Conservation (phyloP, 2,329 filamentous ascomycete species). For the Neurospora crassa region DNA sequence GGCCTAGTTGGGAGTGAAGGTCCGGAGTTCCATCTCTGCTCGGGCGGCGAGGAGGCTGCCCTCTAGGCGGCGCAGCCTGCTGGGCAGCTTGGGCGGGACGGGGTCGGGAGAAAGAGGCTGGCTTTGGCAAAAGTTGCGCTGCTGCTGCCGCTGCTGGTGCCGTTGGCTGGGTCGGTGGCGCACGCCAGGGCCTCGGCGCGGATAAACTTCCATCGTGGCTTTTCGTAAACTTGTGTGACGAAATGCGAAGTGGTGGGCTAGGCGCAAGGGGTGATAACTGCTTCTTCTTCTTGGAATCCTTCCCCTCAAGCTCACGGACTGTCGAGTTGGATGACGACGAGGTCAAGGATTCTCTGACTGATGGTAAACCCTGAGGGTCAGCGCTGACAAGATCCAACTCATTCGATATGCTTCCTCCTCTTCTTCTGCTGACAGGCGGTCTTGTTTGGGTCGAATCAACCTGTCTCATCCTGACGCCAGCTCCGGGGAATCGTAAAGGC, state of each 20-base stretch:
- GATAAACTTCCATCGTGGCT: slow-evolving; percentile 28
- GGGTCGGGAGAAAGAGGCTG: slow-evolving; percentile 15
- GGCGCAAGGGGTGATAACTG: slow-evolving; percentile 40
- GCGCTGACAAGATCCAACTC: slow-evolving; percentile 35
- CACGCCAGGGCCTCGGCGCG: slow-evolving; percentile 28
- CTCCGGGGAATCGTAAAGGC: slow-evolving; percentile 34
- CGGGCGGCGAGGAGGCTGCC: slow-evolving; percentile 47
- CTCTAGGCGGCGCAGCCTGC: slow-evolving; percentile 22
- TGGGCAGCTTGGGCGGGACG: slow-evolving; percentile 19
- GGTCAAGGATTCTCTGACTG: slow-evolving; percentile 58
- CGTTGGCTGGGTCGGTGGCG: slow-evolving; percentile 16
- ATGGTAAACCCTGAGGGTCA: slow-evolving; percentile 50
- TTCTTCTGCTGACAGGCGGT: slow-evolving; percentile 50
- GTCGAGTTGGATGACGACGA: slow-evolving; percentile 68
- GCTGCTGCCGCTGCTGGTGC: slow-evolving; percentile 12
- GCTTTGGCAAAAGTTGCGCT: slow-evolving; percentile 8
- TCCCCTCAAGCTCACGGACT: slow-evolving; percentile 43
- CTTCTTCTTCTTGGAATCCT: slow-evolving; percentile 35
- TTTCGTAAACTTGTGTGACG: slow-evolving; percentile 45
- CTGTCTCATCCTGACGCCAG: slow-evolving; percentile 37
- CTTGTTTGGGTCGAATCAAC: slow-evolving; percentile 45
- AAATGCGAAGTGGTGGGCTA: slow-evolving; percentile 53
- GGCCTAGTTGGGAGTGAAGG: slow-evolving; percentile 45
- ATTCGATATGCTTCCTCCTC: slow-evolving; percentile 44
- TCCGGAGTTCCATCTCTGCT: slow-evolving; percentile 60